Conservation (phyloP, 2,329 filamentous ascomycete species). For the Monilinia polystroma region DNA sequence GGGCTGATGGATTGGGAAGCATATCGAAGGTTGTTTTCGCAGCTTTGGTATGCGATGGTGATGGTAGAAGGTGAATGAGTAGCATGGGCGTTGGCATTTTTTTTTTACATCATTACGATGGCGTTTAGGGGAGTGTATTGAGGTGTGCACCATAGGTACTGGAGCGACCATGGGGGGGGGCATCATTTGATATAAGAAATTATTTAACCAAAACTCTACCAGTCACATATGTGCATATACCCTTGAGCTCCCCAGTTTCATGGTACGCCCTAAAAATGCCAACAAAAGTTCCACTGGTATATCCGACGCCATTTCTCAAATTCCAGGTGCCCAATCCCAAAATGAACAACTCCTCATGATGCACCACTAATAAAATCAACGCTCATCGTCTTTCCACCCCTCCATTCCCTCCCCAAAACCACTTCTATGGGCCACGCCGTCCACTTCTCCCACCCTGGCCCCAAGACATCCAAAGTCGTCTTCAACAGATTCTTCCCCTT, state of each 20-base stretch:
- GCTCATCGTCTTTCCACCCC: conserved; percentile 18
- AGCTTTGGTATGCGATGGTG: neutral
- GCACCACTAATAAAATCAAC: conserved; percentile 19
- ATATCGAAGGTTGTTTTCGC: neutral
- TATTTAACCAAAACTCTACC: neutral
- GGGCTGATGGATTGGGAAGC: neutral
- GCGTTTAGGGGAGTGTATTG: neutral
- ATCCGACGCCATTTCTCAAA: conserved; percentile 12
- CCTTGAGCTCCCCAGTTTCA: neutral
- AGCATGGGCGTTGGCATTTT: neutral
- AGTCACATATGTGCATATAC: neutral
- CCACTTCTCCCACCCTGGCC: conserved; percentile 32
- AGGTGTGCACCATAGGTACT: neutral
- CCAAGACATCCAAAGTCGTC: conserved; percentile 38
- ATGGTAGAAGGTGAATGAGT: neutral
- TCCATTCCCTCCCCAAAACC: conserved; percentile 22
- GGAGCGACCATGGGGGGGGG: neutral
- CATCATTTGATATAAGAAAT: conserved; percentile 6
- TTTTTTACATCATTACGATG: neutral
- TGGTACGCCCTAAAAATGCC: conserved; percentile 13
- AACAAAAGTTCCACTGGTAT: conserved; percentile 11
- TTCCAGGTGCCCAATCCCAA: conserved; percentile 11
- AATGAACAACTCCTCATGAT: conserved; percentile 2
- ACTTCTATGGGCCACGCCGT: conserved; percentile 34
- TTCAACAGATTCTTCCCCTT: conserved; percentile 44